phyloP scores from a whole-genome alignment of 768 basidiomycete genomes.

The Lactarius trivialis region DNA sequence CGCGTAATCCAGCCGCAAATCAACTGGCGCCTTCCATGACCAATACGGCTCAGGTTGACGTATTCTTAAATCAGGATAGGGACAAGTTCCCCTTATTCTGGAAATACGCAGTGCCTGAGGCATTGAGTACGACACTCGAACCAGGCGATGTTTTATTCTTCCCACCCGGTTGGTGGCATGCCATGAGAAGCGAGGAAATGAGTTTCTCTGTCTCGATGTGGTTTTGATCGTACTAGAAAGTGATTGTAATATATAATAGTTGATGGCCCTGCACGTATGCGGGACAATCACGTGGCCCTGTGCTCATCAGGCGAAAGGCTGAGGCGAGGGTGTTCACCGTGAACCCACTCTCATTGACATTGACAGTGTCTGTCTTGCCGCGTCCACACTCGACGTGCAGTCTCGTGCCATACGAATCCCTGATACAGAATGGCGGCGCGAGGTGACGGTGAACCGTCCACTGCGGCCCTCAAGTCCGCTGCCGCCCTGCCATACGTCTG shows the following conservation, averaged over 20 bases:
- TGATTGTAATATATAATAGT: too few relatives aligned
- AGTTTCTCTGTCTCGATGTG: conserved; percentile 90
- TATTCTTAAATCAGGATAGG: conserved; percentile 44
- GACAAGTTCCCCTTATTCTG: conserved; percentile 46
- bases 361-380: background rate
- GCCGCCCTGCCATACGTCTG: background rate
- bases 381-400: conserved; percentile 24
- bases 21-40: conserved; percentile 44
- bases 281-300: background rate
- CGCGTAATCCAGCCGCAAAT: conserved; percentile 37
- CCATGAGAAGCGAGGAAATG: conserved; percentile 73
- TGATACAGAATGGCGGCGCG: conserved; percentile 10
- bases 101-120: conserved; percentile 48
- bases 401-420: background rate
- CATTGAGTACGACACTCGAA: conserved; percentile 55
- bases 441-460: conserved; percentile 4
- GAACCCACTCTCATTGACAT: background rate
- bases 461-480: conserved; percentile 11
- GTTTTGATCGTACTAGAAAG: conserved; percentile 55
- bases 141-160: conserved; percentile 87
- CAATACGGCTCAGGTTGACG: conserved; percentile 81
- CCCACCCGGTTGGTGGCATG: conserved; percentile 94
- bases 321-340: background rate
- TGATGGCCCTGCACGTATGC: too few relatives aligned
- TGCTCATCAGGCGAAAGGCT: background rate